Conservation (phyloP, 2,329 filamentous ascomycete species). For the Claviceps sp. region DNA sequence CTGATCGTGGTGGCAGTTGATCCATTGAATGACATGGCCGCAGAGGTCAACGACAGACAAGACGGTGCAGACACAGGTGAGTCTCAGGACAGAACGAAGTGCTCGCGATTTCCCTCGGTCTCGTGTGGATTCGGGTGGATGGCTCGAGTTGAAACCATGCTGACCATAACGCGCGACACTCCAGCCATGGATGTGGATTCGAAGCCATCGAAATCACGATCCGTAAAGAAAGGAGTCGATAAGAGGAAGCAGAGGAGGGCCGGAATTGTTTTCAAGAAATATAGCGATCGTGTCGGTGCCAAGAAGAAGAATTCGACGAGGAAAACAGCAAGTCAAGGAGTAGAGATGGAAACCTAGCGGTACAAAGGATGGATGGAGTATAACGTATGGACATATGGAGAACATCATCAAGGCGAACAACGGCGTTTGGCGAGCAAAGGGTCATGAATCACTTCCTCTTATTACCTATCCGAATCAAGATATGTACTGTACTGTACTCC, state of each 20-base stretch:
- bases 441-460: neutral
- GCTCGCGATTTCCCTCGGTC: neutral
- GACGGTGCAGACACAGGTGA: constrained; percentile 12
- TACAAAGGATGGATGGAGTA: neutral
- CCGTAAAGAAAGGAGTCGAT: constrained; percentile 38
- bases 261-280: constrained; percentile 47
- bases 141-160: neutral
- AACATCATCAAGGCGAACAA: neutral
- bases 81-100: neutral
- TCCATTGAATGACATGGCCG: constrained; percentile 15
- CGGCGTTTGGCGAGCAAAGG: neutral
- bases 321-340: neutral
- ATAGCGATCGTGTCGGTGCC: constrained; percentile 34
- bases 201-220: constrained; percentile 25
- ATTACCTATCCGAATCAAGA: neutral
- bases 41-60: constrained; percentile 19
- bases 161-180: constrained; percentile 3
- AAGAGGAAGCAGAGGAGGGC: constrained; percentile 44
- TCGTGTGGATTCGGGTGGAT: neutral
- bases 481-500: neutral
- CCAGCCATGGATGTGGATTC: constrained; percentile 45
- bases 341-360: neutral
- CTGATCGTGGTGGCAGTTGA: constrained; percentile 1
- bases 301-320: constrained; percentile 26
- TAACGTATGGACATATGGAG: neutral